Evolutionary conservation across 306 rosid genomes (phyloP).

Genomic region (Arachis stenosperma): DNA sequence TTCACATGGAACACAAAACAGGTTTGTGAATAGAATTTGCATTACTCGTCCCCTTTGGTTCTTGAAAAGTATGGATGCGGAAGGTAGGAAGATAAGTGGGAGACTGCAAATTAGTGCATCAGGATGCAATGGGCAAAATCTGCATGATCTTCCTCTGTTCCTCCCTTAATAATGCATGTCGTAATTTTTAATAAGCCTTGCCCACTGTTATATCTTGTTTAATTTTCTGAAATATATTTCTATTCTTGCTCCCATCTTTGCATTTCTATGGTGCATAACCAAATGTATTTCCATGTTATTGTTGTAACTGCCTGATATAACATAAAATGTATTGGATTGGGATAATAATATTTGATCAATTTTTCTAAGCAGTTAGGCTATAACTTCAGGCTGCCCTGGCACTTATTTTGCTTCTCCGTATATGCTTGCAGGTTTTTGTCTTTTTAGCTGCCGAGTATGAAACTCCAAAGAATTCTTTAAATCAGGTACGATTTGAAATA

Average conservation of each 20-base stretch:
- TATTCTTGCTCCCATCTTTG: neutral
- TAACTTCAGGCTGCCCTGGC: slow-evolving; percentile 23
- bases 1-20: slow-evolving; percentile 99
- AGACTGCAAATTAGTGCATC: neutral
- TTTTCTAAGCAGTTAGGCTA: slow-evolving; percentile 17
- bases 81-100: neutral
- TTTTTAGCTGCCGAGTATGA: slow-evolving; percentile 93
- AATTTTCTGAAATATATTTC: neutral
- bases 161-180: neutral
- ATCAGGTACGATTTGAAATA: slow-evolving; percentile 65
- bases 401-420: slow-evolving; percentile 33
- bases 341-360: slow-evolving; percentile 12
- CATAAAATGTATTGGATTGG: neutral
- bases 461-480: slow-evolving; percentile 78
- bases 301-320: neutral
- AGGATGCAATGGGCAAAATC: slow-evolving; percentile 19
- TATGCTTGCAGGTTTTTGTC: slow-evolving; percentile 77
- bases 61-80: slow-evolving; percentile 23
- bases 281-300: neutral
- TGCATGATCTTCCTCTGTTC: neutral
- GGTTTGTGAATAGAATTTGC: slow-evolving; percentile 54
- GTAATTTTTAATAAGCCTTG: slow-evolving; percentile 5
- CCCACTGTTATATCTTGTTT: slow-evolving; percentile 25
- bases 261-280: slow-evolving; percentile 15
- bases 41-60: slow-evolving; percentile 4